These are phyloP conservation scores for Erysimum cheiranthoides DNA, from an alignment of 345 rosid genomes.

Conservation along the genomic window DNA sequence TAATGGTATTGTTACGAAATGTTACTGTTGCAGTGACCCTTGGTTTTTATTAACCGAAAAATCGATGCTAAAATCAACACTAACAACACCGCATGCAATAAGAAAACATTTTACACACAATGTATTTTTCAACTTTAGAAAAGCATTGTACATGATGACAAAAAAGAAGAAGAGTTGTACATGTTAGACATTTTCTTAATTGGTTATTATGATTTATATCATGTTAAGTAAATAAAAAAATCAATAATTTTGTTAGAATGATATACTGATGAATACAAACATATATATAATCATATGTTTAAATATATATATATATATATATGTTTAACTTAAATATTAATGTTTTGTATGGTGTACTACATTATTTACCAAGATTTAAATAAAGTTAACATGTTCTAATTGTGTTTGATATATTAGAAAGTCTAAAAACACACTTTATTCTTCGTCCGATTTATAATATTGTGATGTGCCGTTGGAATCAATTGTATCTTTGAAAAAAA, in stretches of 20 bases:
- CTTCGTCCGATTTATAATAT: no score
- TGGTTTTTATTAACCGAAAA: not conserved
- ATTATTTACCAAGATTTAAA: no score
- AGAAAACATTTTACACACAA: not conserved
- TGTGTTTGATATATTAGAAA: no score
- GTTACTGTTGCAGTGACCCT: not conserved
- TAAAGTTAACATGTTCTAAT: no score
- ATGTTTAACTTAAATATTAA: not conserved
- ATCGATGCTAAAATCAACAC: no score
- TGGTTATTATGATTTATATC: not conserved
- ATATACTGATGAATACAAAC: not conserved
- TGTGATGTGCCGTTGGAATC: no score
- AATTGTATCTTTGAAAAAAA: no score
- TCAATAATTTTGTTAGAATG: not conserved
- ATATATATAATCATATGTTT: not conserved
- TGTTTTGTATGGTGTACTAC: not conserved
- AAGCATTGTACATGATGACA: no score
- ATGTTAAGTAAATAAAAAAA: not conserved
- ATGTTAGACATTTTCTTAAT: no score
- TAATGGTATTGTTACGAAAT: not conserved
- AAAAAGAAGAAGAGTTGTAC: no score
- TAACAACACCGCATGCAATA: not conserved
- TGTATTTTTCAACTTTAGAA: not conserved
- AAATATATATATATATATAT: no score
- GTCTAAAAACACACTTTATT: no score